Conservation (phyloP, 768 basidiomycete species). For the Naganishia kalamii region DNA sequence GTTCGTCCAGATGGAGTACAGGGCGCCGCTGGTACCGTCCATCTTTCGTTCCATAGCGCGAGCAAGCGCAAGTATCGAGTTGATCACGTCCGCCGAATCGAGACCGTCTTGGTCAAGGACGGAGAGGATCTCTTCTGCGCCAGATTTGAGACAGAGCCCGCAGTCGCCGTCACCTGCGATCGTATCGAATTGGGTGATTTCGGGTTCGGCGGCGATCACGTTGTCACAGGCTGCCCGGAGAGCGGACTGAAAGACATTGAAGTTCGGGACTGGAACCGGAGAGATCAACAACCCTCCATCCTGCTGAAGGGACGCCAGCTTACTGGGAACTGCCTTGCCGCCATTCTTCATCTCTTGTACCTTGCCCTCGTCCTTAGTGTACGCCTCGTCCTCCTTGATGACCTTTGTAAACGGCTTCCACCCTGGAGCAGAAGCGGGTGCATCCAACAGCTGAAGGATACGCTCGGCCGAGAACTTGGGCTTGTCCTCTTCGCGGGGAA, state of each 20-base stretch:
- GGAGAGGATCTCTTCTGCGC: slow-evolving; percentile 55
- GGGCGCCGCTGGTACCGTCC: slow-evolving; percentile 85
- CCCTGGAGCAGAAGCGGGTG: slow-evolving; percentile 58
- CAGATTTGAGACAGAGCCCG: slow-evolving; percentile 61
- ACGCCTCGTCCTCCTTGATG: slow-evolving; percentile 5
- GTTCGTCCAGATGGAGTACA: slow-evolving; percentile 68
- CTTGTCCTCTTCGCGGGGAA: slow-evolving; percentile 37
- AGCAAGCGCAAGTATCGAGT: slow-evolving; percentile 59
- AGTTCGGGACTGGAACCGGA: slow-evolving; percentile 39
- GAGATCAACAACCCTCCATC: neutral
- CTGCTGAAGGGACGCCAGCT: neutral
- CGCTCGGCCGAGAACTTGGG: slow-evolving; percentile 36
- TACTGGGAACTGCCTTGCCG: slow-evolving; percentile 25
- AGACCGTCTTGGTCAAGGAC: slow-evolving; percentile 57
- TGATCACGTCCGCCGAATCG: slow-evolving; percentile 60
- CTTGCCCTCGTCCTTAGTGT: neutral
- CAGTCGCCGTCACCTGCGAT: slow-evolving; percentile 85
- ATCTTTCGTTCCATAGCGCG: slow-evolving; percentile 72
- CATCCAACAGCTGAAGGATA: slow-evolving; percentile 47
- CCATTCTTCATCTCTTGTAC: slow-evolving; percentile 19
- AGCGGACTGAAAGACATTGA: slow-evolving; percentile 53
- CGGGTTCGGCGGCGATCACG: slow-evolving; percentile 70
- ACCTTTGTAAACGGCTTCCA: slow-evolving; percentile 65
- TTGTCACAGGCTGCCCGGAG: slow-evolving; percentile 60
- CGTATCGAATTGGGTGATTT: slow-evolving; percentile 84